Conservation (phyloP, 305 asterid genomes). For the Fraxinus dipetala region DNA sequence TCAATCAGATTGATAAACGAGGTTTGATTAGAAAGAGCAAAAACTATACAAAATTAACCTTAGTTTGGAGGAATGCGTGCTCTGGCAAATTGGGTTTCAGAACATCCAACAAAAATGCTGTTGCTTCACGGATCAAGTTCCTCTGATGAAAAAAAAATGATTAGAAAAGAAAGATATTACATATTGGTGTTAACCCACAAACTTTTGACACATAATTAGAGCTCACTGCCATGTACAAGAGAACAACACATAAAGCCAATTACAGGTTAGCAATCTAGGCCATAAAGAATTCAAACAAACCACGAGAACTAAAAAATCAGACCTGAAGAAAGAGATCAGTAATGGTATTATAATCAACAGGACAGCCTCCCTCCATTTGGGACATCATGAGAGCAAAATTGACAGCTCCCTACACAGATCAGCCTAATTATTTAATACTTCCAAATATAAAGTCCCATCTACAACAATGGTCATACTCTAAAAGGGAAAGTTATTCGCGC, state of each 20-base stretch:
- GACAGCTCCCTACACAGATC: constrained; percentile 86
- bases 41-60: constrained; percentile 47
- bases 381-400: constrained; percentile 99
- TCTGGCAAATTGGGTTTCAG: constrained; percentile 96
- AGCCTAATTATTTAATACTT: constrained; percentile 16
- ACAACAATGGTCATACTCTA: neutral
- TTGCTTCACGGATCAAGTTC: constrained; percentile 98
- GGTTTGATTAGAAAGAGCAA: constrained; percentile 5
- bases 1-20: neutral
- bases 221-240: constrained; percentile 10
- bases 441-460: constrained; percentile 4
- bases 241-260: constrained; percentile 3
- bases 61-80: constrained; percentile 90
- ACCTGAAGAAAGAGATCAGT: constrained; percentile 99
- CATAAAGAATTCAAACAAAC: constrained; percentile 9
- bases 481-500: neutral
- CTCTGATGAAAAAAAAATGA: constrained; percentile 48
- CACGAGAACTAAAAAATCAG: constrained; percentile 15
- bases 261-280: neutral
- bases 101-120: constrained; percentile 97
- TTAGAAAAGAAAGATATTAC: constrained; percentile 13
- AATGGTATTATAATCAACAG: constrained; percentile 95
- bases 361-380: constrained; percentile 99
- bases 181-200: constrained; percentile 7
- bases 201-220: neutral